Evolutionary conservation across 169 alveolate species (phyloP), one percentile per base, ranked within the genome.

Genomic region (Cryptosporidium sp.): DNA sequence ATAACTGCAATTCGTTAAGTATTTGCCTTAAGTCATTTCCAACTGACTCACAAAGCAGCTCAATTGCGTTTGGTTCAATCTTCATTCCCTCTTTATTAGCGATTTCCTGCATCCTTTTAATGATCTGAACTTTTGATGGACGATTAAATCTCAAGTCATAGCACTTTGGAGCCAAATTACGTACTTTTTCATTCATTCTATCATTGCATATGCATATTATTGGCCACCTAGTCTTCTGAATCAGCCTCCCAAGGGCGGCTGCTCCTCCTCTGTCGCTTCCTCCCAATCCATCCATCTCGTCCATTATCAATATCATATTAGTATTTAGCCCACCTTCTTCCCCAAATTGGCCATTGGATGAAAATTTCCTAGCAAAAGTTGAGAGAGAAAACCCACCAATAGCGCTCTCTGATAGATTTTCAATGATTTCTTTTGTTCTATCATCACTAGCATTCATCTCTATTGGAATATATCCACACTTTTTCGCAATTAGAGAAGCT

Each of bases 231-330:
- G 99, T 96, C 59, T 91, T 92, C 85, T 97, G 97, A 4, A 98
- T 97, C 41, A 98, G 95, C 85, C 97, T 94, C 12, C 97, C 95
- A 18, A 98, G 91, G 10, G 99, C 99, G 58, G 96, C 94, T 50
- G 96, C 93, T 1, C 99, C 99, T 7, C 99, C 99, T 55, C 99
- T 93, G 91, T 98, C 99, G 31, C 99, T 98, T 10, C 98, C 98
- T 37, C 98, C 96, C 96, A 98, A 96, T 50, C 99, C 99, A 93
- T 98, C 99, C 35, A 98, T 97, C 93, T 98, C 99, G 89, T 98
- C 99, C 98, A 98, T 96, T 41, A 96, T 86, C 62, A 96, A 91
- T 31, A 95, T 91, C 18, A 96, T 92, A 85, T 91, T 91, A 75
- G 91, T 80, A 92, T 93, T 70, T 73, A 89, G 84, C 59, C 93